Base-by-base conservation (phyloP, 73 alveolate species). In the Paramecium biaurelia region DNA sequence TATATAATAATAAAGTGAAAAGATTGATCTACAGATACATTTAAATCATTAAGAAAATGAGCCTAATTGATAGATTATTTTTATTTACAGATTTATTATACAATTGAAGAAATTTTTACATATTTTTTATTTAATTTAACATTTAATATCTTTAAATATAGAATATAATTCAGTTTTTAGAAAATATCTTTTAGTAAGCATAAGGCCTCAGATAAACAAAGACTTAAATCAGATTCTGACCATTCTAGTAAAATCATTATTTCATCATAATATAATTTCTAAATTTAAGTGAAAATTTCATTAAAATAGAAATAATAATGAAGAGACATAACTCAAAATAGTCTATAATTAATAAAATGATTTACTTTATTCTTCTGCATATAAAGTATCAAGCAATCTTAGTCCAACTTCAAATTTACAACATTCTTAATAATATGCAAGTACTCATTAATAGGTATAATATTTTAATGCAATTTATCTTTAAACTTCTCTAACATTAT, bases 131-230 rank as follows among this genome's bases (percentile, higher is more conserved):
- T 3, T 1, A 47, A 47, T 12, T 14, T 4, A 47, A 47, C 18
- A 2, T 12, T 4, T 14, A 47, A 47, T 12, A 47, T 14, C 21
- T 47, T 41, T 47, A 47, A 38, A 53, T 49, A 14, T 49, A 49
- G 4, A 18, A 53, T 53, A 47, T 53, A 4, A 53, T 53, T 79
- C 90, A 79, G 43, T 79, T 79, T 47, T 79, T 79, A 8, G 70
- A 47, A 79, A 79, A 79, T 10, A 79, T 79, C 43, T 21, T 79
- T 79, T 79, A 79, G 74, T 70, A 89, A 18, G 87, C 90, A 68
- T 70, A 89, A 15, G 94, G 94, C 94, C 49, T 89, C 94, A 14
- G 94, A 88, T 21, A 89, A 23, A 9, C 85, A 49, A 32, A 89
- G 70, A 23, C 74, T 82, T 21, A 89, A 37, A 42, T 89, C 94